These are phyloP conservation scores for Aspergillus thermomutatus DNA, from an alignment of 2,329 filamentous ascomycete genomes.

Conservation along the genomic window DNA sequence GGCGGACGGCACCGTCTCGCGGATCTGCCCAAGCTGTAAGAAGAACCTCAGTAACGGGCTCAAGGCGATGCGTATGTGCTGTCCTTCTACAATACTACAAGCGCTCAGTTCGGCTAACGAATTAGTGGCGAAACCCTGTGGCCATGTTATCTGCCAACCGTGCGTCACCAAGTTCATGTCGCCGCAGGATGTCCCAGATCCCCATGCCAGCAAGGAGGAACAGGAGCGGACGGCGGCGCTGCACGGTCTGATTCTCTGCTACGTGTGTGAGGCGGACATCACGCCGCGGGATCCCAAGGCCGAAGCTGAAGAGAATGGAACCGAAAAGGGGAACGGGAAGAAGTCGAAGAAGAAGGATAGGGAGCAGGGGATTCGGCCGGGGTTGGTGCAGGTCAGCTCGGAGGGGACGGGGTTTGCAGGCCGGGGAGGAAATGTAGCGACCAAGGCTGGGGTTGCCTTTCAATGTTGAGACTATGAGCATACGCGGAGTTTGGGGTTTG, in stretches of 20 bases:
- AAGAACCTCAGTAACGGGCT: constrained; percentile 79
- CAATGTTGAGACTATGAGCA: constrained; percentile 59
- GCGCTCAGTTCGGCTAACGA: not conserved
- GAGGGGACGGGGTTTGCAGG: constrained; percentile 93
- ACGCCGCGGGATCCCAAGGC: constrained; percentile 41
- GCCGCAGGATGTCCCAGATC: constrained; percentile 53
- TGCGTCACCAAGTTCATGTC: constrained; percentile 83
- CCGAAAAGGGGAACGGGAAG: constrained; percentile 22
- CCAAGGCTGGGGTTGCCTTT: constrained; percentile 75
- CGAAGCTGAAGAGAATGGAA: constrained; percentile 13
- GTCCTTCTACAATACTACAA: not conserved
- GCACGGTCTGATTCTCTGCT: constrained; percentile 62
- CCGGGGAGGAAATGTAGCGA: constrained; percentile 77
- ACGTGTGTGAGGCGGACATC: constrained; percentile 82
- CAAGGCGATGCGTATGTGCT: constrained; percentile 61
- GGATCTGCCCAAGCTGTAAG: constrained; percentile 79
- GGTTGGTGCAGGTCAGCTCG: constrained; percentile 73
- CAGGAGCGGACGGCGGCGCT: constrained; percentile 31
- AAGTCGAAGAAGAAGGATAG: constrained; percentile 38
- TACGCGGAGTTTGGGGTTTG: not conserved
- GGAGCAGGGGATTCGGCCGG: constrained; percentile 60
- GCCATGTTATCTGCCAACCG: constrained; percentile 83
- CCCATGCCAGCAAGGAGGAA: constrained; percentile 57
- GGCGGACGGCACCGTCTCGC: constrained; percentile 43
- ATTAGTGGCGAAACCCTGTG: constrained; percentile 75